Conservation (phyloP, 2,329 filamentous ascomycete species). For the Paecilomyces sp. region DNA sequence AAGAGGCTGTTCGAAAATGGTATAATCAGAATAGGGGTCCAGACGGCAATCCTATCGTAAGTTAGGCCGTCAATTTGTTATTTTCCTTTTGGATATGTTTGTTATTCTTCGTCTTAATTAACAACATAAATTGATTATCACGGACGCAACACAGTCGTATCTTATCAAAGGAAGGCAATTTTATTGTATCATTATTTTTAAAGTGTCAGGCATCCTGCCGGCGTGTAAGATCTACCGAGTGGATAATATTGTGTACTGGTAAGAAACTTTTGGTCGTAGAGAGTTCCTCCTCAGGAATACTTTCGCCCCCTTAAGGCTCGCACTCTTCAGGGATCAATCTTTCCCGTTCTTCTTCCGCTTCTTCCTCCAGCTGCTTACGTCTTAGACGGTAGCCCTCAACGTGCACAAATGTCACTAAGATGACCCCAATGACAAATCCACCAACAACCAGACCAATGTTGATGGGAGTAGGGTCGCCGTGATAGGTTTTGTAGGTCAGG, state of each 20-base stretch:
- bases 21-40: background rate
- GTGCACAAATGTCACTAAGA: constrained; percentile 60
- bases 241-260: background rate
- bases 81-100: background rate
- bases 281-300: background rate
- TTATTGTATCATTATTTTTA: no score
- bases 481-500: constrained; percentile 64
- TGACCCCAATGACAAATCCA: constrained; percentile 58
- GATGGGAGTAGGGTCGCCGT: constrained; percentile 67
- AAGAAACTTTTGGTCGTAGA: background rate
- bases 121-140: no score
- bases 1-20: background rate
- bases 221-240: background rate
- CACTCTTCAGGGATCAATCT: constrained; percentile 18
- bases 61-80: background rate
- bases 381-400: constrained; percentile 12
- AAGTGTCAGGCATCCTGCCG: no score
- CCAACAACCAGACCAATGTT: constrained; percentile 60
- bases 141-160: no score
- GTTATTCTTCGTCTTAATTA: no score
- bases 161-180: no score
- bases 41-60: background rate
- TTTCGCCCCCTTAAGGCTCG: constrained; percentile 2
- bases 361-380: constrained; percentile 5
- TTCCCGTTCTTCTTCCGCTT: constrained; percentile 17